Evolutionary conservation across 345 rosid species (phyloP).

Genomic region (Acer saccharum): DNA sequence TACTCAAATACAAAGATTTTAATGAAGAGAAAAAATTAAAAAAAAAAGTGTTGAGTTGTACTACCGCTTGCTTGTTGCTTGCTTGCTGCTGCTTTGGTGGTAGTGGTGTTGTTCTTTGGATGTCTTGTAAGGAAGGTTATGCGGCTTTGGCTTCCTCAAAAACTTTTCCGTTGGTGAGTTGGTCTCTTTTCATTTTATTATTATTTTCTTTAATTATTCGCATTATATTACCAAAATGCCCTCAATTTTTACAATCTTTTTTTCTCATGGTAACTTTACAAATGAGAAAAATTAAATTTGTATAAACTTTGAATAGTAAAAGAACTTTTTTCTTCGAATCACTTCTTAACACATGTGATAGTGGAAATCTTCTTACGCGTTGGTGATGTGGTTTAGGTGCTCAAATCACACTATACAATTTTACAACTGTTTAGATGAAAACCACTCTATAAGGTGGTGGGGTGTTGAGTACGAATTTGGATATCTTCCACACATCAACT

Average conservation of each 20-base stretch:
- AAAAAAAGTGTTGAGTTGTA: slow-evolving; percentile 8
- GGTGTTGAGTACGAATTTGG: no score
- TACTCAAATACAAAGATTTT: not conserved
- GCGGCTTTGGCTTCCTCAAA: slow-evolving; percentile 14
- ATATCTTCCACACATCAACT: no score
- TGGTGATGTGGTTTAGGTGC: no score
- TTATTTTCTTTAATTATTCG: not conserved
- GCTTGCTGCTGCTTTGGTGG: slow-evolving; percentile 22
- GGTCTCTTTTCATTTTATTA: not conserved
- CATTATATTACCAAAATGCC: not conserved
- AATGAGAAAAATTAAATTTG: no score
- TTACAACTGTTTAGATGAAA: no score
- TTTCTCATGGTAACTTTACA: no score
- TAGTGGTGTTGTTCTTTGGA: slow-evolving; percentile 38
- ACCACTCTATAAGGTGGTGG: no score
- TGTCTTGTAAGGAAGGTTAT: slow-evolving; percentile 69
- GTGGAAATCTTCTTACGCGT: no score
- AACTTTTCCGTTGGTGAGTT: not conserved
- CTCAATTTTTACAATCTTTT: not conserved
- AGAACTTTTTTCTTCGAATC: no score
- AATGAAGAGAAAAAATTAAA: not conserved
- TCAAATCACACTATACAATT: no score
- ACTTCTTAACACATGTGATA: no score
- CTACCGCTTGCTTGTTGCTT: not conserved
- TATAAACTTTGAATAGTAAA: no score